Conservation (phyloP, 2,329 filamentous ascomycete species). For the Westerdykella ornata region DNA sequence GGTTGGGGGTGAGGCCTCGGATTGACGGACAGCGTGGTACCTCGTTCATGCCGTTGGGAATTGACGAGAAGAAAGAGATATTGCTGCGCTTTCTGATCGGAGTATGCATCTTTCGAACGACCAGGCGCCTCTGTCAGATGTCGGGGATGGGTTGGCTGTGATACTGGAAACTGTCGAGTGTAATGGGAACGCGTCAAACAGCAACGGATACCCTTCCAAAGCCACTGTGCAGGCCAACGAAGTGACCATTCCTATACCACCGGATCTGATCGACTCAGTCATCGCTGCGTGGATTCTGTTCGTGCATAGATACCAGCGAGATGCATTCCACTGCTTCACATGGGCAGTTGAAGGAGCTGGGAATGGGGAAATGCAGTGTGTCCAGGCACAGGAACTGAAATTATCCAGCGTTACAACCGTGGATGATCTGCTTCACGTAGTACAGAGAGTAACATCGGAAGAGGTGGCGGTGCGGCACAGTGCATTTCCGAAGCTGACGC, state of each 20-base stretch:
- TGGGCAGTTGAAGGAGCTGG: constrained; percentile 19
- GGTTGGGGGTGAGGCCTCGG: too few relatives aligned
- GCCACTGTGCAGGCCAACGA: constrained; percentile 8
- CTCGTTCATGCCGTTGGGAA: too few relatives aligned
- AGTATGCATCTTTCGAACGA: too few relatives aligned
- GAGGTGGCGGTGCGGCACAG: constrained; percentile 2
- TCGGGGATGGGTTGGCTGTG: too few relatives aligned
- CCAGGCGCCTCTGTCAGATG: too few relatives aligned
- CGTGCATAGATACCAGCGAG: constrained; percentile 27
- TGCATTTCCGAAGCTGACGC: constrained; percentile 8
- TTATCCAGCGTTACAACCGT: constrained; percentile 11
- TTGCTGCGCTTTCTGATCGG: too few relatives aligned
- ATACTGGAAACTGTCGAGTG: too few relatives aligned
- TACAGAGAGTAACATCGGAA: constrained; percentile 11
- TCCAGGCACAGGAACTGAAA: constrained; percentile 16
- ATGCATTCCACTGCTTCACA: constrained; percentile 25
- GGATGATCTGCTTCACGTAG: constrained; percentile 11
- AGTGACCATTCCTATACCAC: constrained; percentile 10
- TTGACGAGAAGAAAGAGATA: too few relatives aligned
- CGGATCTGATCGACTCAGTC: constrained; percentile 15
- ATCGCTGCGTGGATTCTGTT: constrained; percentile 29
- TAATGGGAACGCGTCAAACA: not conserved
- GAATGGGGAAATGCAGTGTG: constrained; percentile 9
- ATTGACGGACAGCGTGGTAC: too few relatives aligned
- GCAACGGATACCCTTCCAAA: constrained; percentile 5